Conservation (phyloP, 2,329 filamentous ascomycete species). For the Boeremia lycopersici region DNA sequence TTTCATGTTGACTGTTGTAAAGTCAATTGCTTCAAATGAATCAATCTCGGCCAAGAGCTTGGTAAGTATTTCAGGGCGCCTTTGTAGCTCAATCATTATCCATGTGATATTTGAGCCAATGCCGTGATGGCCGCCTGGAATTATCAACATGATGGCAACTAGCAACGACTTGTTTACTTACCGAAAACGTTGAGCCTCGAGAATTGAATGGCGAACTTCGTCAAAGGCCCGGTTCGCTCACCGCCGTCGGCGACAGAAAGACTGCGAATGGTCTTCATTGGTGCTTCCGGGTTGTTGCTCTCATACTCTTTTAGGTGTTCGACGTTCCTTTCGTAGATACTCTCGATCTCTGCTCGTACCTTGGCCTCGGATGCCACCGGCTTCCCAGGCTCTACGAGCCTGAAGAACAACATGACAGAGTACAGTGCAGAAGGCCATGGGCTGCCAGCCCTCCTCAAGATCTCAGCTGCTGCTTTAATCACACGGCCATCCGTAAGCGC, state of each 20-base stretch:
- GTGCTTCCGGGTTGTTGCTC: neutral
- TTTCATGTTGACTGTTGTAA: neutral
- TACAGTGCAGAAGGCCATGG: constrained; percentile 11
- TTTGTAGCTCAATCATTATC: constrained; percentile 5
- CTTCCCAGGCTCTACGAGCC: constrained; percentile 2
- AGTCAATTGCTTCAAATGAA: neutral
- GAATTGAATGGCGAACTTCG: neutral
- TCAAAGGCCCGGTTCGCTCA: neutral
- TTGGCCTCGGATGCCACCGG: constrained; percentile 4
- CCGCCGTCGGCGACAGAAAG: constrained; percentile 4
- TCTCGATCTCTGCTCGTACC: neutral
- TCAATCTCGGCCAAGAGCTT: constrained; percentile 2
- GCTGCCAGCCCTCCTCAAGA: neutral
- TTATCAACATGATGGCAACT: neutral
- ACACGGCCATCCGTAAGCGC: neutral
- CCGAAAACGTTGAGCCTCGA: constrained; percentile 5
- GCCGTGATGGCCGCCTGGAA: constrained; percentile 7
- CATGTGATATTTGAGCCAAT: constrained; percentile 10
- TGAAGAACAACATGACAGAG: constrained; percentile 1
- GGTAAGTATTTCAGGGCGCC: neutral
- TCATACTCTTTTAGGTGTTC: constrained; percentile 1
- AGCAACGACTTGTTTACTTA: neutral
- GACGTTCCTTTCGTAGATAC: neutral
- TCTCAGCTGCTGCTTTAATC: neutral
- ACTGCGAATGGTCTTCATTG: constrained; percentile 8